phyloP scores from a whole-genome alignment of 2,329 filamentous ascomycete species.

The Colletotrichum spaethianum region DNA sequence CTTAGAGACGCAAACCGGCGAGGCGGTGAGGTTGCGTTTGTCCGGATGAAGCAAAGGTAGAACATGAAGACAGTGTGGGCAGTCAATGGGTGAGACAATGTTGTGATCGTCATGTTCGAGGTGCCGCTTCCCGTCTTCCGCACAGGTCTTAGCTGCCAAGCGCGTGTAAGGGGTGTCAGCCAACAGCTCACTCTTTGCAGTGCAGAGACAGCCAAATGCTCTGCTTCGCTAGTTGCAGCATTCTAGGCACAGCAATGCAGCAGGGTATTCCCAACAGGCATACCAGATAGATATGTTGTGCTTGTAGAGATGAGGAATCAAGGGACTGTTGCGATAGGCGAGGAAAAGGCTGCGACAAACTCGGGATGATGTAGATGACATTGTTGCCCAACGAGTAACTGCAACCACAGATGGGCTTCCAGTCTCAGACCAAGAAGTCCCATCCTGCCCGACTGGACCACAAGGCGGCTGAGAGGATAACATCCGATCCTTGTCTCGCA shows the following conservation, averaged over 20 bases:
- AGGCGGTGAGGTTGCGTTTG: slow-evolving; percentile 23
- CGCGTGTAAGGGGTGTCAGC: neutral
- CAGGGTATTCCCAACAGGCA: neutral
- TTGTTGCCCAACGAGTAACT: neutral
- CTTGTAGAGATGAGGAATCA: neutral
- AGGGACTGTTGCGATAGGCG: neutral
- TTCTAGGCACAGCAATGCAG: neutral
- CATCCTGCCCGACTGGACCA: neutral
- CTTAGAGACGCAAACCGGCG: slow-evolving; percentile 8
- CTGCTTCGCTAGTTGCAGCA: neutral
- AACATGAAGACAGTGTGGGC: neutral
- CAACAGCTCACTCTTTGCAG: neutral
- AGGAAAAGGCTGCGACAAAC: neutral
- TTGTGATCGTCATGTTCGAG: slow-evolving; percentile 18
- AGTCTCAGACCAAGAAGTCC: slow-evolving; percentile 9
- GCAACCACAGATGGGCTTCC: slow-evolving; percentile 2
- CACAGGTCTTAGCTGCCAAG: neutral
- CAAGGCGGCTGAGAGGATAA: neutral
- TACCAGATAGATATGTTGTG: neutral
- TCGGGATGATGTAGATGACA: neutral
- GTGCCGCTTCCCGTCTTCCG: neutral
- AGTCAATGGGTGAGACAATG: slow-evolving; percentile 2
- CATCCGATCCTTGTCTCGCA: slow-evolving; percentile 26
- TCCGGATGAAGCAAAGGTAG: slow-evolving; percentile 15
- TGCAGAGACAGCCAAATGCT: neutral